Percentiles rank a stretch among this genome's conserved stretches.
phyloP scores from a whole-genome alignment of 2,329 filamentous ascomycete species.

The Colletotrichum cereale region DNA sequence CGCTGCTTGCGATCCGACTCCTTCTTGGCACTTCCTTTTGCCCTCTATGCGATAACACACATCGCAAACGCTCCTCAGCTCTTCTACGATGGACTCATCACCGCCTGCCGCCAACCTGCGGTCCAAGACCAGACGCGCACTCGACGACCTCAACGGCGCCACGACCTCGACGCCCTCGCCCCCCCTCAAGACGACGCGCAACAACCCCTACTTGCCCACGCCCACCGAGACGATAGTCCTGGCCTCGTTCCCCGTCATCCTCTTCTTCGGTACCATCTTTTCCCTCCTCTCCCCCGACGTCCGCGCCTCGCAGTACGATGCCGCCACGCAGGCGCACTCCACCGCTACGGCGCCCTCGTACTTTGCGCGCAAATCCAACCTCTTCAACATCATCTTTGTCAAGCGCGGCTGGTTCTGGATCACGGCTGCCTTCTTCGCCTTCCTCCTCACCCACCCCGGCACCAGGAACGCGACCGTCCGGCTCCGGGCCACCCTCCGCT shows the following conservation, averaged over 20 bases:
- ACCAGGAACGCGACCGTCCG: conserved; percentile 48
- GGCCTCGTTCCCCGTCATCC: conserved; percentile 79
- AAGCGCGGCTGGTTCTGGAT: conserved; percentile 97
- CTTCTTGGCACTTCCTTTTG: not conserved
- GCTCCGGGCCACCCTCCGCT: conserved; percentile 74
- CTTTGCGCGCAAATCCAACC: conserved; percentile 93
- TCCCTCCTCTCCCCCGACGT: conserved; percentile 80
- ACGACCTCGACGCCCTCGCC: conserved; percentile 20
- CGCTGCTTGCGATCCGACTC: not conserved
- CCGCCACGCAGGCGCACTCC: conserved; percentile 72
- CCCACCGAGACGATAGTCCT: conserved; percentile 75
- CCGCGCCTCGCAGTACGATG: conserved; percentile 73
- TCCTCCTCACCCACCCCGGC: conserved; percentile 76
- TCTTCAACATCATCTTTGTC: conserved; percentile 94
- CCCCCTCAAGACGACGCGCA: conserved; percentile 50
- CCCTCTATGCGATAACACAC: conserved; percentile 33
- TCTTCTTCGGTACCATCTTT: conserved; percentile 86
- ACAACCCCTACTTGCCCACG: conserved; percentile 76
- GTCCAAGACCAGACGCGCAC: conserved; percentile 38
- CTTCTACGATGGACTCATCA: conserved; percentile 38
- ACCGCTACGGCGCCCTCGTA: conserved; percentile 77
- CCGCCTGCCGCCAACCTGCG: conserved; percentile 39
- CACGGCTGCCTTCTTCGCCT: conserved; percentile 77
- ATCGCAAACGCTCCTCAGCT: not conserved
- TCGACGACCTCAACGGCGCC: conserved; percentile 38